phyloP scores from a whole-genome alignment of 805 yeast genomes.

The Metschnikowia peoriensis region DNA sequence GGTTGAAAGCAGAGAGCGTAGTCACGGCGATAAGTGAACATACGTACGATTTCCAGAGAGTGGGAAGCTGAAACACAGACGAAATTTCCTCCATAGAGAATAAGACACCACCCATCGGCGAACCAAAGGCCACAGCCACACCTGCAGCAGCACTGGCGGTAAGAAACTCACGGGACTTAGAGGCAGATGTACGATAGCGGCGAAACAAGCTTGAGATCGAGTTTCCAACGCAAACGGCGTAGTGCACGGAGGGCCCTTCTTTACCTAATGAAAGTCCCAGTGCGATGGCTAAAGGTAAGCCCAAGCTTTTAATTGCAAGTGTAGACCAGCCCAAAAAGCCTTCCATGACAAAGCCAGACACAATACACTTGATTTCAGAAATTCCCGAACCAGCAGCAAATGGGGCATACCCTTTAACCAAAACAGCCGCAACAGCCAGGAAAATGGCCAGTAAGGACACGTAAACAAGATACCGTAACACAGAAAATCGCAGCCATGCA shows the following conservation, averaged over 20 bases:
- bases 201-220: conserved; percentile 58
- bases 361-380: conserved; percentile 92
- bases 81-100: conserved; percentile 92
- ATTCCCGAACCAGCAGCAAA: conserved; percentile 97
- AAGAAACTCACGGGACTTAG: conserved; percentile 56
- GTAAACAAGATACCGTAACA: conserved; percentile 56
- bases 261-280: conserved; percentile 94
- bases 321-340: conserved; percentile 78
- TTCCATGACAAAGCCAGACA: conserved; percentile 79
- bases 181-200: conserved; percentile 44
- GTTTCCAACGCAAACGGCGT: conserved; percentile 94
- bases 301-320: conserved; percentile 68
- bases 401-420: conserved; percentile 76
- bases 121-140: conserved; percentile 96
- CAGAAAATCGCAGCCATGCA: conserved; percentile 50
- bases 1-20: conserved; percentile 76
- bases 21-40: conserved; percentile 88
- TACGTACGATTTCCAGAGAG: conserved; percentile 89
- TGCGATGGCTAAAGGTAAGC: conserved; percentile 87
- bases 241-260: conserved; percentile 98
- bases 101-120: conserved; percentile 94
- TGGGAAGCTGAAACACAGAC: conserved; percentile 64
- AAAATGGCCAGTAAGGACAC: conserved; percentile 58
- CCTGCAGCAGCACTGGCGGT: conserved; percentile 97
- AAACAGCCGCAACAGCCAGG: conserved; percentile 60